Percentiles rank a stretch among this genome's conserved stretches.
Evolutionary conservation across 768 basidiomycete species (phyloP).

Genomic region (Lyophyllum decastes): DNA sequence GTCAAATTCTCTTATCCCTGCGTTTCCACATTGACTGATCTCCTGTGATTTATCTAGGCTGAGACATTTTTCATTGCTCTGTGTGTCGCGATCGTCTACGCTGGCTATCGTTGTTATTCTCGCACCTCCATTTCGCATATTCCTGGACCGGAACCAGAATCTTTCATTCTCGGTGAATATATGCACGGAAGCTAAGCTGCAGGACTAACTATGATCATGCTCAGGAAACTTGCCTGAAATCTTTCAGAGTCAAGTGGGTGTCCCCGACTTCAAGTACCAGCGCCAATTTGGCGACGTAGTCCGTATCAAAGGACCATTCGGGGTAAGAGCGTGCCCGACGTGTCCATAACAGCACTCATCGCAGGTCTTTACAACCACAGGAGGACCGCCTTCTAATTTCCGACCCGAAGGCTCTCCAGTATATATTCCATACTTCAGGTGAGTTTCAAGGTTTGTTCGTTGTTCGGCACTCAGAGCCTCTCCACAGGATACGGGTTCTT

Average conservation of each 20-base stretch:
- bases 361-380: constrained; percentile 25
- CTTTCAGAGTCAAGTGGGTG: constrained; percentile 51
- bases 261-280: constrained; percentile 55
- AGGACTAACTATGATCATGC: not conserved
- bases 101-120: constrained; percentile 33
- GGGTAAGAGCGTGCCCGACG: constrained; percentile 31
- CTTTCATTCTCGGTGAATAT: constrained; percentile 46
- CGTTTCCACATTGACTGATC: not conserved
- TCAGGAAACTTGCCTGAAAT: constrained; percentile 51
- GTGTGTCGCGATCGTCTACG: constrained; percentile 22
- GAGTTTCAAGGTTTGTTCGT: constrained; percentile 4
- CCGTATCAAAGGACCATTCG: constrained; percentile 51
- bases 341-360: not conserved
- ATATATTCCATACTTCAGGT: constrained; percentile 55
- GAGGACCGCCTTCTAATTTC: constrained; percentile 54
- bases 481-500: constrained; percentile 50
- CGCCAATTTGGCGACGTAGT: constrained; percentile 49
- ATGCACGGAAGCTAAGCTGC: not conserved
- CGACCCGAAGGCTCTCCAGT: constrained; percentile 61
- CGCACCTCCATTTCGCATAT: constrained; percentile 45
- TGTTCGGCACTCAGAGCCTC: constrained; percentile 5
- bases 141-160: constrained; percentile 49
- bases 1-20: not conserved
- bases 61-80: constrained; percentile 10
- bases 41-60: not conserved